phyloP scores from a whole-genome alignment of 257 asterid genomes.

The Plantago ovata region DNA sequence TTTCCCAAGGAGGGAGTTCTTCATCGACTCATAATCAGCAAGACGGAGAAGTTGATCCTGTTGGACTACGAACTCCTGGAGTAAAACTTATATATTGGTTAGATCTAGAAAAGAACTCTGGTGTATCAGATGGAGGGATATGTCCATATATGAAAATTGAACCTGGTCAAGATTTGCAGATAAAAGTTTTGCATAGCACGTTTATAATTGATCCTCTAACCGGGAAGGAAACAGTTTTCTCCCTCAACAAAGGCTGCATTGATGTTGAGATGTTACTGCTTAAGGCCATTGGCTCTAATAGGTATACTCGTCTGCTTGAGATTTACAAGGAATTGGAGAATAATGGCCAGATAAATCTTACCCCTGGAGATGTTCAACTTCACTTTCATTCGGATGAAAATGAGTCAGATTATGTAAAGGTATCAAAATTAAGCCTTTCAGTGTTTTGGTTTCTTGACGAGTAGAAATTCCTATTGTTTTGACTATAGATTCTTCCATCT shows the following conservation, averaged over 20 bases:
- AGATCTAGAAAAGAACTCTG: constrained; percentile 71
- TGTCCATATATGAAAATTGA: constrained; percentile 84
- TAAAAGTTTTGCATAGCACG: constrained; percentile 83
- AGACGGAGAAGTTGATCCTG: constrained; percentile 81
- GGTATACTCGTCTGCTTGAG: constrained; percentile 91
- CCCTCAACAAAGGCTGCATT: constrained; percentile 69
- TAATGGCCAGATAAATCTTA: constrained; percentile 65
- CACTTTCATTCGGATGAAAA: constrained; percentile 45
- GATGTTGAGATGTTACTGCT: constrained; percentile 88
- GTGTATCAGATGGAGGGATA: constrained; percentile 56
- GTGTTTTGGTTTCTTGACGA: constrained; percentile 10
- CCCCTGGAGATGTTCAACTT: constrained; percentile 78
- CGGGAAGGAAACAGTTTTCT: constrained; percentile 80
- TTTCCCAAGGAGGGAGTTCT: constrained; percentile 60
- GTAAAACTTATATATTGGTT: constrained; percentile 89
- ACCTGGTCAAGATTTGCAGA: constrained; percentile 87
- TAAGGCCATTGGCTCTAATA: constrained; percentile 77
- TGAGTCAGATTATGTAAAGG: constrained; percentile 48
- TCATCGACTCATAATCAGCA: constrained; percentile 46
- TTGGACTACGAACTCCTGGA: constrained; percentile 88
- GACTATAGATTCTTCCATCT: not conserved
- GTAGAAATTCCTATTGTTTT: constrained; percentile 6
- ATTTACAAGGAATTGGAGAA: constrained; percentile 80
- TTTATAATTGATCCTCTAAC: constrained; percentile 87
- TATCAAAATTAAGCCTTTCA: constrained; percentile 8